Base-by-base conservation (phyloP, 306 rosid genomes). In the Prosopis cineraria region DNA sequence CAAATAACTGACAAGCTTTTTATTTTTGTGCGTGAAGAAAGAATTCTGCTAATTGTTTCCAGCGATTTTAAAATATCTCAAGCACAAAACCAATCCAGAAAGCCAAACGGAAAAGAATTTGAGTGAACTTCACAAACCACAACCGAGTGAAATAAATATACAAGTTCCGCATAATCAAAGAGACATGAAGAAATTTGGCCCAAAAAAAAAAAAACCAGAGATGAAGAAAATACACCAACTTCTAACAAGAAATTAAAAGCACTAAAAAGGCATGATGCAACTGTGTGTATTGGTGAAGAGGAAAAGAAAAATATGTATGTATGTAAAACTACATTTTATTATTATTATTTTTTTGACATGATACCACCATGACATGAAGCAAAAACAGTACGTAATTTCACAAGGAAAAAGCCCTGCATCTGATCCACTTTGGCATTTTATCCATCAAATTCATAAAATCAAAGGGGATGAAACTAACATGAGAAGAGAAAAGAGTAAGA, bases 371-470 rank as follows among this genome's bases (percentile, higher is more conserved):
- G 59, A 27, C 56, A 66, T 36, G 30, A 24, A 58, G 31, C 17
- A 29, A 27, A 39, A 33, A 24, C 41, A 45, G 43, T 47, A 27
- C 17, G 10, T n/a, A n/a, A 31, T 53, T 43, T 69, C 9, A 47
- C 79, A 75, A 22, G 55, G 39, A 36, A 52, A 25, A 60, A 66
- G 29, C 40, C 48, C 53, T 75, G 7, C 14, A 44, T 66, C 22
- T 37, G 22, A 50, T 76, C 40, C 4, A 25, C 47, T 64, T 13
- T 20, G 40, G 17, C 41, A 74, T 40, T 24, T 24, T 34, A 45
- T 30, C 47, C 47, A 44, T 30, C 24, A 62, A 75, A 62, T 41
- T 74, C 70, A 27, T 19, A 40, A 56, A 56, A 16, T 24, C 22
- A 13, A 56, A 37, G 68, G 53, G 60, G 65, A 50, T 3, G 39